Evolutionary conservation across 306 rosid genomes (phyloP).

Genomic region (Mucuna pruriens): DNA sequence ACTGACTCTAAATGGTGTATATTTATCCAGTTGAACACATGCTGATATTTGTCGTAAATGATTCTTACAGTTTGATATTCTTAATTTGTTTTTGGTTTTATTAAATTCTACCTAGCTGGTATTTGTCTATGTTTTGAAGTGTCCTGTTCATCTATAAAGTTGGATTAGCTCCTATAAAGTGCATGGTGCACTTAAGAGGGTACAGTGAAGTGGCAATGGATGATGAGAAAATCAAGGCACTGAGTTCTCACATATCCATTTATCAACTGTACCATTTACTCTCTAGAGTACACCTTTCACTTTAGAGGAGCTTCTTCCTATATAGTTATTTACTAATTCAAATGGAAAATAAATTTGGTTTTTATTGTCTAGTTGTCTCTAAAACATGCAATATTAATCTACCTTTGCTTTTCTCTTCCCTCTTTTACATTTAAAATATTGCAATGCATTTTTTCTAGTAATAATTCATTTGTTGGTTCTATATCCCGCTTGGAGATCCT

Average conservation of each 20-base stretch:
- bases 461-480: constrained; percentile 14
- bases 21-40: not conserved
- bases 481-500: constrained; percentile 25
- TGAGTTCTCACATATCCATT: not conserved
- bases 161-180: not conserved
- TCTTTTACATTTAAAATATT: constrained; percentile 10
- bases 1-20: not conserved
- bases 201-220: not conserved
- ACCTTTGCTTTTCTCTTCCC: constrained; percentile 11
- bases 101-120: not conserved
- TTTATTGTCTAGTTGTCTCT: not conserved
- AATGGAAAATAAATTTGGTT: not conserved
- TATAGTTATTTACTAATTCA: not conserved
- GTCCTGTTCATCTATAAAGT: no score
- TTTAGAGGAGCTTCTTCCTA: not conserved
- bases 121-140: no score
- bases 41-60: not conserved
- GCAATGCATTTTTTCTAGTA: constrained; percentile 1
- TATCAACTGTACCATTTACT: not conserved
- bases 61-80: not conserved
- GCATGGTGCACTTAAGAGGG: not conserved
- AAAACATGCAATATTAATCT: not conserved
- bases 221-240: not conserved
- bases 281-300: not conserved
- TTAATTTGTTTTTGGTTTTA: not conserved